Base-by-base conservation (phyloP, 2,329 filamentous ascomycete genomes). In the Colletotrichum incanum region DNA sequence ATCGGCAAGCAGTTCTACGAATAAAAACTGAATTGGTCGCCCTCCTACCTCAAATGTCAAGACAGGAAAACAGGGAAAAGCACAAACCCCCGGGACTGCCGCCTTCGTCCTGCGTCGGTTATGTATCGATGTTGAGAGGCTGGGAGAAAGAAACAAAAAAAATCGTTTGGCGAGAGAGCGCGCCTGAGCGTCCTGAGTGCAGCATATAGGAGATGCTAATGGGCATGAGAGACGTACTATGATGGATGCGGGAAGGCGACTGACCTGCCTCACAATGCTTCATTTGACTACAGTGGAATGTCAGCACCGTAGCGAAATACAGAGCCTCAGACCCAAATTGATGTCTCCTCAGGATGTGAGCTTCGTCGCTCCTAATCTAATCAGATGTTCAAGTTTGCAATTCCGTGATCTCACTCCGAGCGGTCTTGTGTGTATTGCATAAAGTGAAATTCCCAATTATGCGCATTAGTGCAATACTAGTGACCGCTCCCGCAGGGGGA, bases 291-390 rank as follows among this genome's bases (percentile, higher is more conserved):
- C 34, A 47, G 60, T 71, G 68, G 50, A 73, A 67, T 45, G 74
- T 70, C 64, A 73, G 68, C 74, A 73, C 61, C 71, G 74, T 74
- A 75, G 67, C 54, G 52, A 73, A 74, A 71, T 73, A 74, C 54
- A 73, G 62, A 73, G 67, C 72, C 55, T 71, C 62, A 63, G 47
- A 69, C 58, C 73, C 60, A 63, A 5, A 23, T 39, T 59, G 34
- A 54, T 26, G 20, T 39, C 20, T 20, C n/a, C 23, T 28, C 23
- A 58, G 39, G 49, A 49, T 39, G 55, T 55, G 71, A 56, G 50
- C 37, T 5, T n/a, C 37, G 26, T n/a, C 23, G 37, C 23, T 31
- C 43, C 5, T 41, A 6, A 54, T 55, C 49, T 55, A 11, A 55
- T 55, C 49, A 23, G 50, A 55, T 55, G 28, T 52, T 12, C 43